A percentile compares a stretch with the other conserved stretches of the same genome.
phyloP scores from a whole-genome alignment of 148 eudicot genomes.

The Beta vulgaris region DNA sequence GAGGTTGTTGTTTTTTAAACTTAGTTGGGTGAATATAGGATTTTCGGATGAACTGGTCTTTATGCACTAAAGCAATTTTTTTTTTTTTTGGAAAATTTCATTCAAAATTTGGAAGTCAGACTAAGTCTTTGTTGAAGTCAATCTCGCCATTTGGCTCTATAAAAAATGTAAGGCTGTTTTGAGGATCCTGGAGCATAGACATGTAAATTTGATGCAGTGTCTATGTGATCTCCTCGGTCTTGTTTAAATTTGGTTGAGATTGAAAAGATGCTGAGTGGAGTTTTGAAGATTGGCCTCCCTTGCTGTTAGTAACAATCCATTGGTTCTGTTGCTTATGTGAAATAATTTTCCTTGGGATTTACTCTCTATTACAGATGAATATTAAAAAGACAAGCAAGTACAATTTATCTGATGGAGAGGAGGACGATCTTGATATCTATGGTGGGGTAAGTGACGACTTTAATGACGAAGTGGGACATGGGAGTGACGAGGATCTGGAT shows the following conservation, averaged over 20 bases:
- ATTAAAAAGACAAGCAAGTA: conserved; percentile 67
- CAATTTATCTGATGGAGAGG: conserved; percentile 90
- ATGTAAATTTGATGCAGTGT: not conserved
- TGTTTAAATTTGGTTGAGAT: not conserved
- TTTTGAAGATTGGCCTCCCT: not conserved
- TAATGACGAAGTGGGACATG: conserved; percentile 61
- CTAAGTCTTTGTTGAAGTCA: not conserved
- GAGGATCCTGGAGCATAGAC: not conserved
- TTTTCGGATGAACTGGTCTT: no score
- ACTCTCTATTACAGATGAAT: conserved; percentile 43
- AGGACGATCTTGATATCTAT: conserved; percentile 58
- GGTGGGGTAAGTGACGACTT: conserved; percentile 71
- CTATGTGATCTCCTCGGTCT: not conserved
- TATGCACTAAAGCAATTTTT: no score
- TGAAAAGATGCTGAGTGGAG: not conserved
- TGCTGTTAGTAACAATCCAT: not conserved
- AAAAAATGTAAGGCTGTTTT: not conserved
- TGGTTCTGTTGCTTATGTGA: not conserved
- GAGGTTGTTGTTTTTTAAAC: no score
- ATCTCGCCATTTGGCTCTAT: not conserved
- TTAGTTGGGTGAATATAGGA: no score
- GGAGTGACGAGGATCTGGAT: conserved; percentile 52
- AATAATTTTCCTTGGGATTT: not conserved
- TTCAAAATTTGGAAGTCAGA: not conserved
- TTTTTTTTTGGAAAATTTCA: no score